These are phyloP conservation scores for Skeletonema costatum DNA, from an alignment of 108 stramenopile species.

Conservation along the genomic window DNA sequence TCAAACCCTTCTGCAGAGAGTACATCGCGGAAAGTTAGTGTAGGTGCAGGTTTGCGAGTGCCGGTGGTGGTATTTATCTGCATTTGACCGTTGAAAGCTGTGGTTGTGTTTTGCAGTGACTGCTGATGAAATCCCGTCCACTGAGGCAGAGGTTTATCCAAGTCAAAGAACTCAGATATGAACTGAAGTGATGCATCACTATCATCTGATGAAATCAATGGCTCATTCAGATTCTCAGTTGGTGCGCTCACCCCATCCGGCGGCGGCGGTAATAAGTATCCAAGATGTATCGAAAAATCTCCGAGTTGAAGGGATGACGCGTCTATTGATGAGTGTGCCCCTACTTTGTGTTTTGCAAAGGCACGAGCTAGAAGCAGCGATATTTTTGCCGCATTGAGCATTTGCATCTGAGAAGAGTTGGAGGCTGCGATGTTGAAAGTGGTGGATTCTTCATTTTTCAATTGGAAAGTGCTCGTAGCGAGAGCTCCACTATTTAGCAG, in stretches of 20 bases:
- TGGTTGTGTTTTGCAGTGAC: not conserved
- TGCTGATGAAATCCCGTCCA: not conserved
- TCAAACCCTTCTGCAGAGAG: not conserved
- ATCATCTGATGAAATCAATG: not conserved
- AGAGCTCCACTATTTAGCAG: not conserved
- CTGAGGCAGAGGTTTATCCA: not conserved
- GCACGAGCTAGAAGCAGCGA: not conserved
- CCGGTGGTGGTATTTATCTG: not conserved
- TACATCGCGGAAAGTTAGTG: not conserved
- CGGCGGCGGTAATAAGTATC: not conserved
- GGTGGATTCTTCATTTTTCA: not conserved
- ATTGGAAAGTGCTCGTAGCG: not conserved
- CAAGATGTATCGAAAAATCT: not conserved
- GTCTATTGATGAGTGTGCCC: not conserved
- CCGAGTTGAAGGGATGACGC: not conserved
- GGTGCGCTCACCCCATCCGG: not conserved
- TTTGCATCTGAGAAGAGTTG: not conserved
- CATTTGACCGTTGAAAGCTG: not conserved
- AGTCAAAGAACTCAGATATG: not conserved
- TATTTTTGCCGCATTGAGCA: slow-evolving; percentile 2
- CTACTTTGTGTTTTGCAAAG: not conserved
- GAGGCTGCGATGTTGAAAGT: not conserved
- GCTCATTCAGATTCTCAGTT: too few species aligned
- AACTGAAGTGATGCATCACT: not conserved
- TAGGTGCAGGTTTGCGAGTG: not conserved